Base-by-base conservation (phyloP, 75 land plant genomes). In the Selaginella moellendorffii region DNA sequence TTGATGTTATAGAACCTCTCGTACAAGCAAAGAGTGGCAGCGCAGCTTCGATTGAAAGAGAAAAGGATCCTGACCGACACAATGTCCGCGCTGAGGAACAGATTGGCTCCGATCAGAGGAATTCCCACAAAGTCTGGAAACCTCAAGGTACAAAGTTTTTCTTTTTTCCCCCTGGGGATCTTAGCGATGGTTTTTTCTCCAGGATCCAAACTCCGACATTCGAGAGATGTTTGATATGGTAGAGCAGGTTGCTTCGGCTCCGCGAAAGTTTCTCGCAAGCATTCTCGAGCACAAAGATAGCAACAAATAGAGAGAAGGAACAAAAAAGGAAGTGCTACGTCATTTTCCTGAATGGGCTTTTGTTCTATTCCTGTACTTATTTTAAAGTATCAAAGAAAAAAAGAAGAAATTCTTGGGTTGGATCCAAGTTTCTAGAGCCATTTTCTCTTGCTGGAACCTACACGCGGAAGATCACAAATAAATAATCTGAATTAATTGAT, bases 211-310 rank as follows among this genome's bases (percentile, higher is more conserved):
- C 53, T 65, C 77, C 12, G 77, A 75, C 56, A 70, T 75, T 10
- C 65, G 61, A 27, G 77, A 75, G 59, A 75, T 75, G 73, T 75
- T 75, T 36, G 73, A 65, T 26, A 65, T 75, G 68, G 74, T 70
- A 25, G 77, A 75, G 65, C 68, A 75, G 30, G 73, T 75, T 26
- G 77, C 77, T 28, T 75, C 77, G 14, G 77, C 77, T 2, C 77
- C 77, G 17, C 29, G 30, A 17, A 75, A 75, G 42, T 75, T 75
- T 66, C 28, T 75, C 14, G 61, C 72, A 23, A 68, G 25, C 51
- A 29, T 73, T 22, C 62, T 73, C 58, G 61, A 72, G 24, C 22
- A 46, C 17, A 63, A 63, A 29, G 31, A 63, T n/a, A n/a, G n/a
- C n/a, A n/a, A n/a, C n/a, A n/a, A n/a, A n/a, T n/a, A n/a, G n/a